phyloP scores from a whole-genome alignment of 805 yeast genomes.

The Ascoidea asiatica region DNA sequence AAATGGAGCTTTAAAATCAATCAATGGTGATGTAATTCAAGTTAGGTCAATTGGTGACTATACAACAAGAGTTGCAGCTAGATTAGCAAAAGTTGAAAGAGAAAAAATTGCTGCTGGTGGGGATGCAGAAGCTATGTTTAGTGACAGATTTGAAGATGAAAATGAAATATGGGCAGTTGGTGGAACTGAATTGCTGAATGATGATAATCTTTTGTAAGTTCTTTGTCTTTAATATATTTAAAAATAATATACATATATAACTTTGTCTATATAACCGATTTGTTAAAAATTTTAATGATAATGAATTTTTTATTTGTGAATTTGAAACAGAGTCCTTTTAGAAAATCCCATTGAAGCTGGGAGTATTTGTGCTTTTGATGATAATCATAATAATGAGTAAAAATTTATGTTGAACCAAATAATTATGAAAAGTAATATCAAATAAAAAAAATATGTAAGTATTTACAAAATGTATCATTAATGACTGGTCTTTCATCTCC shows the following conservation, averaged over 20 bases:
- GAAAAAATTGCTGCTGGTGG: slow-evolving; percentile 87
- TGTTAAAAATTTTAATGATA: neutral
- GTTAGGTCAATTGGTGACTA: slow-evolving; percentile 77
- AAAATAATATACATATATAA: neutral
- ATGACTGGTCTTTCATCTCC: too few species aligned
- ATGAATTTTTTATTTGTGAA: too few species aligned
- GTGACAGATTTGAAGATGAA: slow-evolving; percentile 81
- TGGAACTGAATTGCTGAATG: slow-evolving; percentile 45
- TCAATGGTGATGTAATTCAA: slow-evolving; percentile 34
- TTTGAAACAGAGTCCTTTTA: too few species aligned
- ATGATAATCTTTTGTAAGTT: too few species aligned
- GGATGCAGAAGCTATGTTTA: slow-evolving; percentile 70
- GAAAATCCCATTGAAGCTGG: too few species aligned
- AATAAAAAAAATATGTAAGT: too few species aligned
- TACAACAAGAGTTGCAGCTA: slow-evolving; percentile 76
- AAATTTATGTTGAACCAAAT: too few species aligned
- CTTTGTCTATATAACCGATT: too few species aligned
- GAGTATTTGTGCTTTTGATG: too few species aligned
- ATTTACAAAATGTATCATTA: too few species aligned
- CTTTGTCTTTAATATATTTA: neutral
- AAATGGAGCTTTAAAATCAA: slow-evolving; percentile 22
- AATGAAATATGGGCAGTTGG: slow-evolving; percentile 83
- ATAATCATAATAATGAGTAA: too few species aligned
- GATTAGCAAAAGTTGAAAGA: slow-evolving; percentile 77
- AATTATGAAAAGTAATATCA: too few species aligned